These are phyloP conservation scores for Lyophyllum shimeji DNA, from an alignment of 768 basidiomycete species.

Conservation along the genomic window DNA sequence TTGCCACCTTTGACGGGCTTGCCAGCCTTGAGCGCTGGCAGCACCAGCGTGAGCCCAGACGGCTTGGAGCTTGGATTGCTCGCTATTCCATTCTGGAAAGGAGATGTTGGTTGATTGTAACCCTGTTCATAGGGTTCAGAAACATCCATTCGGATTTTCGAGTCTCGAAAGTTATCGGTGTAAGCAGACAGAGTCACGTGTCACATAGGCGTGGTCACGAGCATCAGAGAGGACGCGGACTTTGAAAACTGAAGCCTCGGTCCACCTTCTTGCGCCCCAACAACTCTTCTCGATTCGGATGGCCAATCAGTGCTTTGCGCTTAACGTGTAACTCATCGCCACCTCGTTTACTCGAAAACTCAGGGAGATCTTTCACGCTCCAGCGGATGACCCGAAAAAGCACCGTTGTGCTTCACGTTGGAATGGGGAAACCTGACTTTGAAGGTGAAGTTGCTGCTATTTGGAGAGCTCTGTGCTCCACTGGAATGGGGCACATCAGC, in stretches of 20 bases:
- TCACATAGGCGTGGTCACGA: slow-evolving; percentile 4
- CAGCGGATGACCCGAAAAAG: no score
- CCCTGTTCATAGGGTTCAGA: slow-evolving; percentile 17
- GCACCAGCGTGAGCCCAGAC: slow-evolving; percentile 62
- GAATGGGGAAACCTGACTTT: no score
- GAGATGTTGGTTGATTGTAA: slow-evolving; percentile 12
- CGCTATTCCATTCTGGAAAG: slow-evolving; percentile 2
- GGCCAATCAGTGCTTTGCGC: not conserved
- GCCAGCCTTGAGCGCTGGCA: slow-evolving; percentile 64
- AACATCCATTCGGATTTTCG: slow-evolving; percentile 19
- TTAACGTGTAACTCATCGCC: no score
- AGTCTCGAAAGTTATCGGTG: slow-evolving; percentile 10
- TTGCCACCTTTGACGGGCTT: slow-evolving; percentile 56
- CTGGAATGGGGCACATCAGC: not conserved
- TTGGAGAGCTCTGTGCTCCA: not conserved
- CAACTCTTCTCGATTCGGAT: not conserved
- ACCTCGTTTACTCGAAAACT: no score
- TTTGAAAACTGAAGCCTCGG: not conserved
- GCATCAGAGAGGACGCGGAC: not conserved
- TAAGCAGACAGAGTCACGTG: not conserved
- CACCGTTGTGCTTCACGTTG: no score
- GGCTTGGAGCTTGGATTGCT: slow-evolving; percentile 29
- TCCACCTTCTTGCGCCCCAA: no score
- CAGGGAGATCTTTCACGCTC: no score
- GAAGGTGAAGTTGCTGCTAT: not conserved